Evolutionary conservation across 768 basidiomycete species (phyloP), one percentile per base, ranked within the genome.

Genomic region (Coprinopsis cinerea): DNA sequence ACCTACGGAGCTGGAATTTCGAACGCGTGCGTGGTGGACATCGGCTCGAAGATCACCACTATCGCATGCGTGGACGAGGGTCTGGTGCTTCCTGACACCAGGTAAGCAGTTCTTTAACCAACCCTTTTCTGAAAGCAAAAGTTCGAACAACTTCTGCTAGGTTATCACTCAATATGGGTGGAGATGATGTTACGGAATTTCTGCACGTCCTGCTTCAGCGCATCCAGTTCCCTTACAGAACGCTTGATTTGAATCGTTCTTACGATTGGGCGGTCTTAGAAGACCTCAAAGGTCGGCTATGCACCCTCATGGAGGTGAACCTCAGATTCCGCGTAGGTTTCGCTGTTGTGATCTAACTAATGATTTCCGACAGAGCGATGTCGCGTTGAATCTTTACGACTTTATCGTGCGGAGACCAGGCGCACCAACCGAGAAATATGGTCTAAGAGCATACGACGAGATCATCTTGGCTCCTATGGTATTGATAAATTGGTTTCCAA

Each of bases 41-140:
- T 98, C 44, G 96, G 96, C 2, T 88, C 95, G 11, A 76, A 73
- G 14, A 80, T 76, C 48, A 92, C 90, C 1, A 91, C 80, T 52
- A 80, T 99, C 35, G 83, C 93, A 0, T 97, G 94, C 61, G 87
- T 98, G 1, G 96, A 98, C 50, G 96, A 99, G 58, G 96, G 96
- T 1, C 62, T 93, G 44, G 79, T 99, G 18, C 69, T 93, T 24
- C 62, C 85, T 3, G 96, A 99, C 57, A 92, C 92, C 1, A 79
- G 94, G 93, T 90, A 59, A 37, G 69, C 50, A 30, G 26, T 25
- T 54, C 28, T 53, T 47, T 13, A 43, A 18, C 26, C 32, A 7
- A 22, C 17, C 24, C 5, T 32, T 44, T 53, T 52, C 51, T 51
- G 42, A 35, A 47, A 15, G 42, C 32, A 55, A 9, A 20, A 24